Evolutionary conservation across 305 asterid genomes (phyloP).

Genomic region (Andrographis paniculata): DNA sequence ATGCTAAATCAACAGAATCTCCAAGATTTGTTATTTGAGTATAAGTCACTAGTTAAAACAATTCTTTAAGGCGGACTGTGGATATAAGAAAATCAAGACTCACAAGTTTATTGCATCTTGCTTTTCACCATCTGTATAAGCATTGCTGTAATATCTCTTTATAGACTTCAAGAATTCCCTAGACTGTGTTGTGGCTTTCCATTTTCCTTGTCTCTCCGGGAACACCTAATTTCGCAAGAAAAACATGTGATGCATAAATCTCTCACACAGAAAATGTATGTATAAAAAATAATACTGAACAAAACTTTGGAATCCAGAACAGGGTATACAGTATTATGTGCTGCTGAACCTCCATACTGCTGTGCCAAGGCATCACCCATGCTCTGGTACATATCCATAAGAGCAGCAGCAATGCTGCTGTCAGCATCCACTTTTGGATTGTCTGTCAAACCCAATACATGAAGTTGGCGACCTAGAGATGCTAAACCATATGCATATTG

Average conservation of each 20-base stretch:
- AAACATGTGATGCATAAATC: slow-evolving; percentile 16
- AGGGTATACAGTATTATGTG: slow-evolving; percentile 80
- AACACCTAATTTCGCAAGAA: slow-evolving; percentile 52
- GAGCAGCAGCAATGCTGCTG: slow-evolving; percentile 96
- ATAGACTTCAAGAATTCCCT: slow-evolving; percentile 94
- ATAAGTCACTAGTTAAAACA: background rate
- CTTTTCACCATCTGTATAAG: slow-evolving; percentile 97
- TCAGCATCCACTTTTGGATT: slow-evolving; percentile 86
- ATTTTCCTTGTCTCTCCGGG: slow-evolving; percentile 97
- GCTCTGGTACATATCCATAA: slow-evolving; percentile 98
- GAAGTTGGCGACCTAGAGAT: slow-evolving; percentile 93
- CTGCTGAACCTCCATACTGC: slow-evolving; percentile 99
- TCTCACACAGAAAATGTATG: slow-evolving; percentile 10
- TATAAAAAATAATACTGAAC: slow-evolving; percentile 2
- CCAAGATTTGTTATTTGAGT: slow-evolving; percentile 10
- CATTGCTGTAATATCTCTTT: slow-evolving; percentile 93
- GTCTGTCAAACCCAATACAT: slow-evolving; percentile 81
- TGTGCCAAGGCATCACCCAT: slow-evolving; percentile 99
- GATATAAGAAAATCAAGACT: slow-evolving; percentile 22
- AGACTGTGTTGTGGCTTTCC: slow-evolving; percentile 98
- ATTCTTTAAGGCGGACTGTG: background rate
- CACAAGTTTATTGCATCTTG: slow-evolving; percentile 99
- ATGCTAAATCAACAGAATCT: slow-evolving; percentile 9
- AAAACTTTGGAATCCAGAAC: slow-evolving; percentile 12
- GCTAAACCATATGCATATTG: slow-evolving; percentile 97